Base-by-base conservation (phyloP, 352 stramenopile species). In the Peronospora belbahrii region DNA sequence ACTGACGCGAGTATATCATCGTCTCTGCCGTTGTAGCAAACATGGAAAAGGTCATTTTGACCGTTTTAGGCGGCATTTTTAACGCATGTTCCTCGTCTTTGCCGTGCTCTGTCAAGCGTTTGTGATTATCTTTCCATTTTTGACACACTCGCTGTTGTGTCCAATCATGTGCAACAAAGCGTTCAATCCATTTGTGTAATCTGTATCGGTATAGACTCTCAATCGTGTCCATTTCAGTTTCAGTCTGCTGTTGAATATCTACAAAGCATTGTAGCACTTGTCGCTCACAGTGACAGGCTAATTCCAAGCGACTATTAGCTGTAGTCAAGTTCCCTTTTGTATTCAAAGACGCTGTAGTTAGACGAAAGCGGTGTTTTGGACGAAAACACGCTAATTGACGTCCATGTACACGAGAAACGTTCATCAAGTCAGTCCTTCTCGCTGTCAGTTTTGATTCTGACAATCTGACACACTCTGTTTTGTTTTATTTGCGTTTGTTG, bases 111-210 rank as follows among this genome's bases (percentile, higher is more conserved):
- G 42, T 34, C 35, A 82, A 71, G 22, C 67, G 68, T 32, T 77
- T 65, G 46, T 88, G 73, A 41, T 85, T 74, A 37, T 84, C 73
- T 33, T 70, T 69, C 76, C 76, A 85, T 52, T 84, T 84, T 42
- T 85, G 73, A 41, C 76, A 76, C 35, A 85, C 63, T 25, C 66
- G 62, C 20, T 65, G 52, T 6, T 70, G 58, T 28, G 60, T 48
- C 76, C 76, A 88, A 43, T 85, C 71, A 17, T 67, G 67, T 0
- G 48, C 51, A 6, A 62, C 51, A 35, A 83, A 88, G 46, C 70
- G 73, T 30, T 88, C 70, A 35, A 43, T 42, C 73, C 73, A 88
- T 33, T 83, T 85, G 24, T 38, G 41, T 23, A 75, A 44, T 18
- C 62, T 56, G 2, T 51, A 38, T 10, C 56, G 27, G 35, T 74